Conservation (phyloP, 208 protist species). For the Plasmodiophora brassicae region DNA sequence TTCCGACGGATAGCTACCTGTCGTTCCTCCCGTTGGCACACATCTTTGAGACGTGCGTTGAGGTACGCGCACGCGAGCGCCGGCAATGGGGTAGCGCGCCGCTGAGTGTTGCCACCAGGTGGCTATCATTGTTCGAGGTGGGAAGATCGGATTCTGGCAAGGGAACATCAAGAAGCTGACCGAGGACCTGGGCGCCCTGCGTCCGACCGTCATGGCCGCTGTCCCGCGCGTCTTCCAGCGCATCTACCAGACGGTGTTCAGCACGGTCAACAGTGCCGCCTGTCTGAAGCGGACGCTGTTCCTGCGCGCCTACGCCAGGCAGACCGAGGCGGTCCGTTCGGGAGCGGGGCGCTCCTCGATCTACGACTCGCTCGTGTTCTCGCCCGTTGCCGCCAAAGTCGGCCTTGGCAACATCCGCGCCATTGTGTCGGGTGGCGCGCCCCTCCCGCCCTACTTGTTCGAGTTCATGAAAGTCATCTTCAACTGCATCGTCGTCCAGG, state of each 20-base stretch:
- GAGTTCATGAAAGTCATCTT: conserved; percentile 62
- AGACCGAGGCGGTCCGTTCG: background rate
- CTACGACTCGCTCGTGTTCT: conserved; percentile 27
- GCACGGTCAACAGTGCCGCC: background rate
- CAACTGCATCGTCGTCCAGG: conserved; percentile 38
- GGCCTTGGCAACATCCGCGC: conserved; percentile 59
- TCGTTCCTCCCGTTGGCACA: conserved; percentile 74
- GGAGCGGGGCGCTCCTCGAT: background rate
- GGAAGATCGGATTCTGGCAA: conserved; percentile 62
- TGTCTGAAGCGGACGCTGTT: background rate
- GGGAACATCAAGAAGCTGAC: conserved; percentile 59
- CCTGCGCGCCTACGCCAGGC: background rate
- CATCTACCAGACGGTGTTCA: conserved; percentile 60
- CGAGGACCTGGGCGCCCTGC: conserved; percentile 63
- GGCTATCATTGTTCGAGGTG: conserved; percentile 42
- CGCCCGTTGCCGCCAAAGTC: background rate
- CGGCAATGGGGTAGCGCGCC: too few relatives aligned
- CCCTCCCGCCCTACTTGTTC: conserved; percentile 60
- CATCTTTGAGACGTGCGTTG: conserved; percentile 61
- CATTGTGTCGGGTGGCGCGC: conserved; percentile 68
- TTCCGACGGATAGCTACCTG: conserved; percentile 51
- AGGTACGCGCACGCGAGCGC: too few relatives aligned
- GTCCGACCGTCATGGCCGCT: conserved; percentile 64
- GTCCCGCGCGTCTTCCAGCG: conserved; percentile 69
- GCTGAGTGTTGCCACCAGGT: too few relatives aligned